phyloP scores from a whole-genome alignment of 176 grass and related monocot species.

The Cymbopogon citratus region DNA sequence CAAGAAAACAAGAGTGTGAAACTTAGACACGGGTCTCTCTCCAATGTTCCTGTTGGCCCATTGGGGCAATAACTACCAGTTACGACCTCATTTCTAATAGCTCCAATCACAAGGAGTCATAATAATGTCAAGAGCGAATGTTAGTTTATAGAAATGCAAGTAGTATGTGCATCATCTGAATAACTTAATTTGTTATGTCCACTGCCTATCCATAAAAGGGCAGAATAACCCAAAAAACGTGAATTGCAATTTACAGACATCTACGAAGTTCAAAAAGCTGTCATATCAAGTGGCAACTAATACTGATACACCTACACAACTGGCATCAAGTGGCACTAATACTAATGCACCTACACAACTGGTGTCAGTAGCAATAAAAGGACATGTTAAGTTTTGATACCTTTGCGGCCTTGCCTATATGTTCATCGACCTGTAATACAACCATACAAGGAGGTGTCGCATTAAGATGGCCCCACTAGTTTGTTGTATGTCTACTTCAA shows the following conservation, averaged over 20 bases:
- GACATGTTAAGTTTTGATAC: neutral
- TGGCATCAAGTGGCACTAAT: no score
- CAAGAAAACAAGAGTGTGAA: neutral
- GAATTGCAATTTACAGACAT: neutral
- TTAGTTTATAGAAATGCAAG: neutral
- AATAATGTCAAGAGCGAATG: neutral
- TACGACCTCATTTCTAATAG: neutral
- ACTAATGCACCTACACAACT: neutral
- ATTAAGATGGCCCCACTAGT: neutral
- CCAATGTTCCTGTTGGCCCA: neutral
- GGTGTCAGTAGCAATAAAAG: neutral
- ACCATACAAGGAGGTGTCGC: neutral
- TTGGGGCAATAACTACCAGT: neutral
- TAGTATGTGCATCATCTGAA: neutral
- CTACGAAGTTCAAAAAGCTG: neutral
- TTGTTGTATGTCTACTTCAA: neutral
- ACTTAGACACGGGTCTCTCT: neutral
- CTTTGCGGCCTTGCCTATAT: constrained; percentile 18
- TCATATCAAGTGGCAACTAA: neutral
- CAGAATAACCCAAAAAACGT: neutral
- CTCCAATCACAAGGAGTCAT: neutral
- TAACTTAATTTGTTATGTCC: neutral
- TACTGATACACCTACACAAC: neutral
- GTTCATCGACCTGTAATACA: neutral
- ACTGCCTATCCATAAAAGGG: neutral